Evolutionary conservation across 2,329 filamentous ascomycete genomes (phyloP).

Genomic region (Davidsoniella australis): DNA sequence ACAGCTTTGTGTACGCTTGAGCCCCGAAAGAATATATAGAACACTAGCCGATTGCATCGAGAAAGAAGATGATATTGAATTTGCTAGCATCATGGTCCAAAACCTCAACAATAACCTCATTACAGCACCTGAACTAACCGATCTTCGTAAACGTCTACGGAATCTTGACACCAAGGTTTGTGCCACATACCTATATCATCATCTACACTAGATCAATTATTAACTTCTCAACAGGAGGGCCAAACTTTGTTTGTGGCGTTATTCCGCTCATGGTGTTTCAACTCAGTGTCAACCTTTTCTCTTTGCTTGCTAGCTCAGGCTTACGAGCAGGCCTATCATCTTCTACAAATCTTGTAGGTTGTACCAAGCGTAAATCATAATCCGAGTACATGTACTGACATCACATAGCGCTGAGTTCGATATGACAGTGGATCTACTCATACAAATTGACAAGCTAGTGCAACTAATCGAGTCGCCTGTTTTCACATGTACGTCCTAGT

Average conservation of each 20-base stretch:
- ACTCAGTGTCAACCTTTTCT: slow-evolving; percentile 93
- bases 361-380: neutral
- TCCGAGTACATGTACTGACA: neutral
- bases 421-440: slow-evolving; percentile 97
- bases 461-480: slow-evolving; percentile 93
- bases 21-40: slow-evolving; percentile 86
- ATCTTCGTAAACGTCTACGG: slow-evolving; percentile 73
- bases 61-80: slow-evolving; percentile 94
- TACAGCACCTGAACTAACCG: slow-evolving; percentile 82
- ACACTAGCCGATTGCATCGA: slow-evolving; percentile 93
- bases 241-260: slow-evolving; percentile 89
- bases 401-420: slow-evolving; percentile 67
- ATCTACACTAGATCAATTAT: neutral
- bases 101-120: slow-evolving; percentile 98
- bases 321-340: slow-evolving; percentile 93
- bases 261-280: slow-evolving; percentile 96
- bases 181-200: neutral
- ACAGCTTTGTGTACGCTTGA: slow-evolving; percentile 82
- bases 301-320: slow-evolving; percentile 89
- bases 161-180: slow-evolving; percentile 72
- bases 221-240: slow-evolving; percentile 44
- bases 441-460: slow-evolving; percentile 96
- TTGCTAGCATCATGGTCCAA: slow-evolving; percentile 98
- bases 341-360: slow-evolving; percentile 81
- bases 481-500: slow-evolving; percentile 60